Evolutionary conservation across 1,139 yeast species (phyloP).

Genomic region (Suhomyces anneliseae): DNA sequence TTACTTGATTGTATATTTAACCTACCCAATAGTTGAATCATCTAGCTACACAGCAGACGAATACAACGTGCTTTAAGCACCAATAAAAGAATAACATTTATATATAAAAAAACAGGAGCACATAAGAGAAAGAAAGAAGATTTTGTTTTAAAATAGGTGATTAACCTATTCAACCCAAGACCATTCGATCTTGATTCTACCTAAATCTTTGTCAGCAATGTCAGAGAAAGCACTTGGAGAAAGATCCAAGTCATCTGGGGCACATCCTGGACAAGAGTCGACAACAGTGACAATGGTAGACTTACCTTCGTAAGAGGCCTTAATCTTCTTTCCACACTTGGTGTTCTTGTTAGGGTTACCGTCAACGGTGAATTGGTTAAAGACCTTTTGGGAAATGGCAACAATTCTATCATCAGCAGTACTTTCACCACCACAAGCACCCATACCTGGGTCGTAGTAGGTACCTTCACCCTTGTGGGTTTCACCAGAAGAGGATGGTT

Average conservation of each 20-base stretch:
- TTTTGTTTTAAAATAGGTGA: background rate
- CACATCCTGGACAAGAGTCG: slow-evolving; percentile 45
- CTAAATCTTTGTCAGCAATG: slow-evolving; percentile 40
- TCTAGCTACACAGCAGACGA: slow-evolving; percentile 6
- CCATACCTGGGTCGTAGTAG: slow-evolving; percentile 56
- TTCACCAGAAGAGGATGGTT: slow-evolving; percentile 18
- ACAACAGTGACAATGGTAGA: slow-evolving; percentile 46
- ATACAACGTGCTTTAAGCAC: background rate
- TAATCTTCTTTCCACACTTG: slow-evolving; percentile 44
- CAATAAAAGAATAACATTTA: background rate
- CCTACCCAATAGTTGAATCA: slow-evolving; percentile 1
- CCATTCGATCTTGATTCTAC: slow-evolving; percentile 47
- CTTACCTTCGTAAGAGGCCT: slow-evolving; percentile 39
- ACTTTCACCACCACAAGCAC: slow-evolving; percentile 59
- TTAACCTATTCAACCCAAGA: slow-evolving; percentile 2
- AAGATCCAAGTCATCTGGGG: slow-evolving; percentile 40
- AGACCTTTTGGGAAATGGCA: slow-evolving; percentile 40
- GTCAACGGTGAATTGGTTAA: slow-evolving; percentile 29
- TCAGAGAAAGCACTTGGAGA: slow-evolving; percentile 44
- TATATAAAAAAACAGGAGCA: background rate
- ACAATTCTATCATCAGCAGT: slow-evolving; percentile 50
- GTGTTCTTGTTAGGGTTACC: slow-evolving; percentile 45
- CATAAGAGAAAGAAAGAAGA: background rate
- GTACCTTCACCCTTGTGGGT: slow-evolving; percentile 56
- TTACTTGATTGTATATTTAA: background rate